Base-by-base conservation (phyloP, 2,329 filamentous ascomycete genomes). In the Graphiopsis chlorocephala region DNA sequence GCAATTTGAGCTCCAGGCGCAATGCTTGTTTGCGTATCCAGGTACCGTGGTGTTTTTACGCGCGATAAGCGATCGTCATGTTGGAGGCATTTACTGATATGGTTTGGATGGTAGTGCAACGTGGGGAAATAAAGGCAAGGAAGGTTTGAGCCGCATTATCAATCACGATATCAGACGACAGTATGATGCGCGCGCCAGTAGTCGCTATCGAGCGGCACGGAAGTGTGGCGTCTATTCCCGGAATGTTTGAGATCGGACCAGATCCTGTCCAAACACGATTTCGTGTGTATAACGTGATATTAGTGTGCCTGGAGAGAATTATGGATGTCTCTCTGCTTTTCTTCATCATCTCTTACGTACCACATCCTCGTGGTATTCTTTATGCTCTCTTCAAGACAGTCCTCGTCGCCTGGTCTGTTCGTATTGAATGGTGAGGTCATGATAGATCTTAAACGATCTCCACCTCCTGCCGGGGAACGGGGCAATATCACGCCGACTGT, bases 381-480 rank as follows among this genome's bases (percentile, higher is more conserved):
- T 29, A 4, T 35, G 2, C 20, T 56, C n/a, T n/a, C n/a, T n/a
- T n/a, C 15, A 35, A 56, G n/a, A 23, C 53, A 23, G 12, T 56
- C 20, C 53, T 35, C 53, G n/a, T 56, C 53, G 53, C 31, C n/a
- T 38, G n/a, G 28, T 31, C 6, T 55, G 55, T 17, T 45, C 20
- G 15, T 26, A 45, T 58, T 15, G 35, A 58, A 58, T 58, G 55
- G 55, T 58, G 55, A 58, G 55, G 55, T 58, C 55, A 58, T 58
- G 35, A 38, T 33, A 56, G 53, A 56, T 56, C 53, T 56, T 14
- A 56, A 26, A 38, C 12, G 29, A 56, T 56, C 53, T 56, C 53
- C 53, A 15, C n/a, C 10, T 29, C 48, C 50, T 31, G 50, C 17
- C 50, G 26, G 50, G 17, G 15, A 53, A 53, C 26, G 26, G 50